phyloP scores from a whole-genome alignment of 1,284 basidiomycete genomes.

The Leccinum pachyderme region DNA sequence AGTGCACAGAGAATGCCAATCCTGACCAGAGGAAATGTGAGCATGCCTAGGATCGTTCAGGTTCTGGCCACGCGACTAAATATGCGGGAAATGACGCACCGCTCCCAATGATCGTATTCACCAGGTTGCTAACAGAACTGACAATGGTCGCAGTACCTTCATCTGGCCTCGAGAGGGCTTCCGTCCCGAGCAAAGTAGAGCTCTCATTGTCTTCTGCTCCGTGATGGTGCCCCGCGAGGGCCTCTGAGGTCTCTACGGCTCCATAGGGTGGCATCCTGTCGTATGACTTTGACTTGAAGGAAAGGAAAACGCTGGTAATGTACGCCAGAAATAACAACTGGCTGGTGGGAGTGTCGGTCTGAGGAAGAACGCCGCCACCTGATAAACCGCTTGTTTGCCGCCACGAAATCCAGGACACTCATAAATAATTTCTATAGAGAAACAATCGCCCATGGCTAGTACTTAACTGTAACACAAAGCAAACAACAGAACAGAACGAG shows the following conservation, averaged over 20 bases:
- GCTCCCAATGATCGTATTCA: slow-evolving; percentile 88
- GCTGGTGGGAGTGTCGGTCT: not conserved
- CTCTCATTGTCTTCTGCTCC: slow-evolving; percentile 42
- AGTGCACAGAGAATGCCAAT: slow-evolving; percentile 6
- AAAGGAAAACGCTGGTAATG: not conserved
- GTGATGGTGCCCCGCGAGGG: slow-evolving; percentile 1
- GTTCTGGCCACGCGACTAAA: not conserved
- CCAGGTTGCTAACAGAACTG: slow-evolving; percentile 73
- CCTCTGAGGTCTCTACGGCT: slow-evolving; percentile 33
- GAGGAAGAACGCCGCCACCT: not conserved
- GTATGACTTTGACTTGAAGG: slow-evolving; percentile 33
- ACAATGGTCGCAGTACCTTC: slow-evolving; percentile 67
- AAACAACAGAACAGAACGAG: slow-evolving; percentile 17
- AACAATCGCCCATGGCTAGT: not conserved
- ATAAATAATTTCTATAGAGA: not conserved
- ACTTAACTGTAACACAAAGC: not conserved
- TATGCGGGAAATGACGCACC: slow-evolving; percentile 48
- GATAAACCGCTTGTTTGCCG: not conserved
- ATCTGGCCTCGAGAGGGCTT: slow-evolving; percentile 33
- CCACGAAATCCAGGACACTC: not conserved
- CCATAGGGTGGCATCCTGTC: slow-evolving; percentile 70
- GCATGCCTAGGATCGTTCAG: slow-evolving; percentile 57
- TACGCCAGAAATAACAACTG: not conserved
- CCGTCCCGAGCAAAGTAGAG: slow-evolving; percentile 54
- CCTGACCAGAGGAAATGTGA: slow-evolving; percentile 77